Evolutionary conservation across 345 rosid species (phyloP).

Genomic region (Nasturtium officinale): DNA sequence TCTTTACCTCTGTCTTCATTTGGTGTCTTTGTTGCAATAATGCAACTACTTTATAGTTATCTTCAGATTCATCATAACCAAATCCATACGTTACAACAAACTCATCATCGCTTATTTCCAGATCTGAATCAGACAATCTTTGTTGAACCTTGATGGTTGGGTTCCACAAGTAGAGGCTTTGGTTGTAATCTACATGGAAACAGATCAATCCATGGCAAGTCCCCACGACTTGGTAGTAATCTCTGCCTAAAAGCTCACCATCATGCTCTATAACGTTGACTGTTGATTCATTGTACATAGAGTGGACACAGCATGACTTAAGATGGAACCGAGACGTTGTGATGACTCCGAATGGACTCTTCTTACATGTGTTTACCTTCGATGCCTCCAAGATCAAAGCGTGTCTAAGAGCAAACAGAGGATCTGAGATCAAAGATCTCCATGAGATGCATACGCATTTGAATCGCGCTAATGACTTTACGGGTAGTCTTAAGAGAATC

Average conservation of each 20-base stretch:
- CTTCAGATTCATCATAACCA: conserved; percentile 43
- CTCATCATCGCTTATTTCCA: conserved; percentile 15
- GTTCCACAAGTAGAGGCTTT: conserved; percentile 45
- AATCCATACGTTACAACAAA: conserved; percentile 36
- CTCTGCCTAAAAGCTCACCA: conserved; percentile 42
- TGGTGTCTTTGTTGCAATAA: conserved; percentile 32
- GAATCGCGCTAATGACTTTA: conserved; percentile 38
- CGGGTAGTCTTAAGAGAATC: conserved; percentile 42
- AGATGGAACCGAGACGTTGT: conserved; percentile 39
- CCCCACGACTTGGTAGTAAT: conserved; percentile 45
- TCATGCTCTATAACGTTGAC: conserved; percentile 27
- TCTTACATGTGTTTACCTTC: conserved; percentile 21
- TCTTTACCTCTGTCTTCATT: conserved; percentile 17
- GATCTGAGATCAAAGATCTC: conserved; percentile 37
- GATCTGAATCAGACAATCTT: conserved; percentile 39
- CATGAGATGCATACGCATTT: conserved; percentile 43
- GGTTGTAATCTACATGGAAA: conserved; percentile 33
- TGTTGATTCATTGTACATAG: conserved; percentile 32
- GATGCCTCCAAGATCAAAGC: conserved; percentile 32
- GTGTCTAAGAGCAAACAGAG: conserved; percentile 35
- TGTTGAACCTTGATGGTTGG: conserved; percentile 37
- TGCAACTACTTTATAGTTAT: conserved; percentile 43
- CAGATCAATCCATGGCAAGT: conserved; percentile 50
- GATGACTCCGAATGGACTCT: conserved; percentile 24
- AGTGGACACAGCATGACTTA: conserved; percentile 38